phyloP scores from a whole-genome alignment of 176 grass and related monocot genomes.

The Canna indica region DNA sequence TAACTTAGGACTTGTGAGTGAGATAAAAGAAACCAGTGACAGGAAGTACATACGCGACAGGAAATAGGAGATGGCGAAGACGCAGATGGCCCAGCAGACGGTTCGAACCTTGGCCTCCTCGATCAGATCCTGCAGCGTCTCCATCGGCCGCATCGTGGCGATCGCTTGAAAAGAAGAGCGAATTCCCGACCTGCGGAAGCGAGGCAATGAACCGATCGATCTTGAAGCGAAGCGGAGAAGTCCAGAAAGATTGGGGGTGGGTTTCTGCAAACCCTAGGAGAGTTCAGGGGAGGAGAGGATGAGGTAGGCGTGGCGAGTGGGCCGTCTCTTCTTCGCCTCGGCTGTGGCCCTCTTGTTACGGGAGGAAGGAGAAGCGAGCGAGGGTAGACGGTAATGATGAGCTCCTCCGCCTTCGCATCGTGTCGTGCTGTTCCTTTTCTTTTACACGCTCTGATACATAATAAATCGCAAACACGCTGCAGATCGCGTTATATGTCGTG shows the following conservation, averaged over 20 bases:
- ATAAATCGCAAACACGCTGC: no score
- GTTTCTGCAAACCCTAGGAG: background rate
- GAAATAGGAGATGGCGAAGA: constrained; percentile 82
- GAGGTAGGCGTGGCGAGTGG: background rate
- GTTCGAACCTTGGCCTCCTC: constrained; percentile 89
- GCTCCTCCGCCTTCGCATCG: background rate
- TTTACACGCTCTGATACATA: background rate
- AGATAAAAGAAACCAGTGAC: background rate
- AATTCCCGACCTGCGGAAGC: background rate
- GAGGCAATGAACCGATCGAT: background rate
- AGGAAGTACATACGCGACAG: constrained; percentile 53
- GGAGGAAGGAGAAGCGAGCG: no score
- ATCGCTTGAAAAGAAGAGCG: background rate
- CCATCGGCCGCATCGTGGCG: constrained; percentile 46
- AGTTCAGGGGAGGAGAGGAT: background rate
- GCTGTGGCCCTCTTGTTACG: background rate
- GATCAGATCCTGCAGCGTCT: constrained; percentile 83
- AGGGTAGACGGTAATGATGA: background rate
- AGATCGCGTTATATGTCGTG: background rate
- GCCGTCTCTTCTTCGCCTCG: background rate
- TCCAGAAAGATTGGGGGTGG: background rate
- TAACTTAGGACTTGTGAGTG: no score
- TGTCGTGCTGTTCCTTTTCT: background rate
- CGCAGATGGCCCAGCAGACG: constrained; percentile 72
- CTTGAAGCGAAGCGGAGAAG: background rate